Conservation (phyloP, 1,284 basidiomycete genomes). For the Spongiforma sp. region DNA sequence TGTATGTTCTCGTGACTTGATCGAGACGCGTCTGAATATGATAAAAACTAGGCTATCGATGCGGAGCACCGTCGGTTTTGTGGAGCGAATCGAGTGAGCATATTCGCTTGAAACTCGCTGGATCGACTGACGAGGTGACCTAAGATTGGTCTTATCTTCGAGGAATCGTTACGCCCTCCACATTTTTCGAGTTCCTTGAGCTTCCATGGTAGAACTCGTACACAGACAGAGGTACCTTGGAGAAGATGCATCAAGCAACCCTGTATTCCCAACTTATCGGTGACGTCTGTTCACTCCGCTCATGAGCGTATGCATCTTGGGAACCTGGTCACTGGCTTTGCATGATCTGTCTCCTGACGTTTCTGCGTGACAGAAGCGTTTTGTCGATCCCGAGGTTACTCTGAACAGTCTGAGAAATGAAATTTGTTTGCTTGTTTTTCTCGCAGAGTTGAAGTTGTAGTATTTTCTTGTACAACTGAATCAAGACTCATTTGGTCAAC, state of each 20-base stretch:
- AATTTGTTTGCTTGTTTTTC: too few species aligned
- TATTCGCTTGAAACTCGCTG: neutral
- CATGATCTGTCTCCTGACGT: constrained; percentile 12
- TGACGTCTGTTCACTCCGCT: constrained; percentile 8
- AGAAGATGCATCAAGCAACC: constrained; percentile 7
- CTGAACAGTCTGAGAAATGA: too few species aligned
- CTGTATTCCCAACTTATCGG: constrained; percentile 18
- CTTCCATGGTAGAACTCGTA: constrained; percentile 21
- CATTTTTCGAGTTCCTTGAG: constrained; percentile 13
- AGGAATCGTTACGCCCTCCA: constrained; percentile 15
- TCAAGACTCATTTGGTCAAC: too few species aligned
- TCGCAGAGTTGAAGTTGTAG: too few species aligned
- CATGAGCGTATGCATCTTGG: constrained; percentile 11
- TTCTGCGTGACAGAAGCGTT: constrained; percentile 22
- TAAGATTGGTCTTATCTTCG: constrained; percentile 27
- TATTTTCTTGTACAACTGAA: too few species aligned
- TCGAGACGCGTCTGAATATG: neutral
- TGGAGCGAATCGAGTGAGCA: constrained; percentile 24
- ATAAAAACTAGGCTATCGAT: constrained; percentile 8
- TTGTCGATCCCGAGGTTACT: too few species aligned
- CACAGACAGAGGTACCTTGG: constrained; percentile 5
- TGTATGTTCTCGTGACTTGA: constrained; percentile 10
- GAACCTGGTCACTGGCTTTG: constrained; percentile 19
- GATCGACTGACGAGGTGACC: neutral
- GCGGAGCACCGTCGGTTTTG: neutral